Evolutionary conservation across 106 monocot genomes (phyloP).

Genomic region (Xerophyta viscosa): DNA sequence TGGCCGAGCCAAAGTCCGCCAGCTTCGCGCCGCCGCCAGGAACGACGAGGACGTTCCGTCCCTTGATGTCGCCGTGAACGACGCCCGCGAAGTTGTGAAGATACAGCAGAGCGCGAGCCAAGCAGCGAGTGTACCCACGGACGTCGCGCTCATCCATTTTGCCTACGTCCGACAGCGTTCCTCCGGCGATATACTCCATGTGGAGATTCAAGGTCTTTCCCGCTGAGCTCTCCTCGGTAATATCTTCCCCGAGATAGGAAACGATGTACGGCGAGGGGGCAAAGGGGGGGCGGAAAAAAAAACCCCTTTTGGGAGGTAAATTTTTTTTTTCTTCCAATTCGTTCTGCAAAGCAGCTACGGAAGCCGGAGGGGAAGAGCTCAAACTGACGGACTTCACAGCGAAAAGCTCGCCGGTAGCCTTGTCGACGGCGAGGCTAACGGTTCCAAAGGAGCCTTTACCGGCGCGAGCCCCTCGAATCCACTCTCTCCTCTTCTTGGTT

Average conservation of each 20-base stretch:
- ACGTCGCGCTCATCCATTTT: constrained; percentile 16
- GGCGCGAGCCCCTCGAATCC: constrained; percentile 38
- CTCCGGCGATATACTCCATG: constrained; percentile 44
- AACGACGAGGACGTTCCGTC: constrained; percentile 33
- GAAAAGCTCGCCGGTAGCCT: constrained; percentile 27
- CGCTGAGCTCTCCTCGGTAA: constrained; percentile 9
- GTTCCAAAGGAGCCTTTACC: constrained; percentile 60
- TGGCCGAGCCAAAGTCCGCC: constrained; percentile 43
- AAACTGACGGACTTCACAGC: constrained; percentile 56
- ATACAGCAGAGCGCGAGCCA: constrained; percentile 28
- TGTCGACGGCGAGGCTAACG: constrained; percentile 49
- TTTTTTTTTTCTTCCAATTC: too few relatives aligned
- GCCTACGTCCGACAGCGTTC: constrained; percentile 22
- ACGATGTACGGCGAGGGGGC: constrained; percentile 41
- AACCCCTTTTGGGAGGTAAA: too few relatives aligned
- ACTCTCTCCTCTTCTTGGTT: constrained; percentile 6
- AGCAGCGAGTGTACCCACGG: constrained; percentile 21
- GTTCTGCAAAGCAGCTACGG: constrained; percentile 23
- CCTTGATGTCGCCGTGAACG: constrained; percentile 58
- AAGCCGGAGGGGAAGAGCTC: neutral
- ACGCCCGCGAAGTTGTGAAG: constrained; percentile 29
- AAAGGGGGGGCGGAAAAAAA: constrained; percentile 25
- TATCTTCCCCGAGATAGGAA: constrained; percentile 39
- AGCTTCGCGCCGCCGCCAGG: constrained; percentile 15
- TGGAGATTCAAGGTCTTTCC: constrained; percentile 28